Evolutionary conservation across 352 stramenopile genomes (phyloP), one percentile per base, ranked within the genome.

Genomic region (Thraustochytrium striatum): DNA sequence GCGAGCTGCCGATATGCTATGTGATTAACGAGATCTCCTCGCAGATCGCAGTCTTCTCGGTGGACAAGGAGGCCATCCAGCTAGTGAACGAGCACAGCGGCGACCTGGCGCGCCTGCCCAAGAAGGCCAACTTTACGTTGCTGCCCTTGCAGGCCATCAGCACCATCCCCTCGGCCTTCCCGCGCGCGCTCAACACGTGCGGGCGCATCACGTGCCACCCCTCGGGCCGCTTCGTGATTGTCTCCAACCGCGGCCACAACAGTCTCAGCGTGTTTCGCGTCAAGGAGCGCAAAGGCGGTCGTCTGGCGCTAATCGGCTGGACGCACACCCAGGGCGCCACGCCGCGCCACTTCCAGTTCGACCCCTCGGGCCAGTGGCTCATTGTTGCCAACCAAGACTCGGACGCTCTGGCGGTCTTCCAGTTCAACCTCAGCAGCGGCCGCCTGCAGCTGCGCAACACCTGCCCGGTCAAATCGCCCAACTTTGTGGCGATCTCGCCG

Each of bases 311-410:
- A 32, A 86, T 92, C 1, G 87, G 86, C 57, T 91, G 87, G 78
- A 91, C 87, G 69, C 89, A 93, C 84, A 93, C 89, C 19, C 83
- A 86, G 9, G 89, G 89, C 9, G 85, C 89, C 69, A 92, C 88
- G 32, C 89, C 89, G 19, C 82, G 89, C n/a, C 89, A 93, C 82
- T 93, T 91, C 79, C 85, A 92, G 44, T 93, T 92, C 81, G 89
- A 93, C 73, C 79, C 87, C 16, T 87, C 69, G 25, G 89, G 89
- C 7, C 84, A 90, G 41, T 92, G 88, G 55, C 78, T 93, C 5
- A 84, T 93, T 35, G 87, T 90, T 16, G 89, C 89, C 35, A 92
- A 93, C 83, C 89, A 93, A 84, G 89, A 93, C 81, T 87, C 85
- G 1, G 84, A 93, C 69, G 88, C 84, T 44, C 85, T 93, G 72